These are phyloP conservation scores for Cardiospermum halicacabum DNA, from an alignment of 345 rosid species.

Conservation along the genomic window DNA sequence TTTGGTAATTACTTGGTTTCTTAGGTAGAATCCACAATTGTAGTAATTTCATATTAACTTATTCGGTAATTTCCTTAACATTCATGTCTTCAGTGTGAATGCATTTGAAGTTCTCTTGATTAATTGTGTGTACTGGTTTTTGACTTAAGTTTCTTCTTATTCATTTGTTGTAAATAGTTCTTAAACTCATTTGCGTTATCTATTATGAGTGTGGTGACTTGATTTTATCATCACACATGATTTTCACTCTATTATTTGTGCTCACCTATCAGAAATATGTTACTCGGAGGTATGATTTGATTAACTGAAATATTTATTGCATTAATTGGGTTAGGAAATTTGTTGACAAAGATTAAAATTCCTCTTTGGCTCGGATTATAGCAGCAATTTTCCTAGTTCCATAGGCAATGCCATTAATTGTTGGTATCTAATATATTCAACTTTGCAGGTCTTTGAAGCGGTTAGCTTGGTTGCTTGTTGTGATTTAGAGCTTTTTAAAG, in stretches of 20 bases:
- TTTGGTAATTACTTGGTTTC: no score
- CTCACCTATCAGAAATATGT: conserved; percentile 95
- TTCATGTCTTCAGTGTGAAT: no score
- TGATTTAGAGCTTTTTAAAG: conserved; percentile 84
- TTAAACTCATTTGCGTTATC: conserved; percentile 23
- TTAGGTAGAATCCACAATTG: no score
- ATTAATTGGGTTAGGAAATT: background rate
- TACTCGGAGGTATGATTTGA: conserved; percentile 58
- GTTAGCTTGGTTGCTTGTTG: conserved; percentile 72
- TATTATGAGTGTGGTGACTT: conserved; percentile 77
- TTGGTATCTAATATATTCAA: background rate
- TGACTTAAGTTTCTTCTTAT: background rate
- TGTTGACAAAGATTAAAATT: background rate
- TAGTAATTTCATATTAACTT: no score
- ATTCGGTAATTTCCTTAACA: no score
- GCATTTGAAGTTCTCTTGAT: conserved; percentile 62
- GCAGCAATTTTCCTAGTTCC: no score
- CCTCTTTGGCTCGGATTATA: background rate
- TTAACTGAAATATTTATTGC: background rate
- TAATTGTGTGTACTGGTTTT: conserved; percentile 50
- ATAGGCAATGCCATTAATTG: background rate
- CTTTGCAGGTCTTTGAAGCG: conserved; percentile 77
- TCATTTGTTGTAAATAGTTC: conserved; percentile 1
- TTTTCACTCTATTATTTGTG: conserved; percentile 89
- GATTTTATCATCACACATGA: conserved; percentile 98